phyloP scores from a whole-genome alignment of 1,284 basidiomycete species.

The Fomitopsis pinicola region DNA sequence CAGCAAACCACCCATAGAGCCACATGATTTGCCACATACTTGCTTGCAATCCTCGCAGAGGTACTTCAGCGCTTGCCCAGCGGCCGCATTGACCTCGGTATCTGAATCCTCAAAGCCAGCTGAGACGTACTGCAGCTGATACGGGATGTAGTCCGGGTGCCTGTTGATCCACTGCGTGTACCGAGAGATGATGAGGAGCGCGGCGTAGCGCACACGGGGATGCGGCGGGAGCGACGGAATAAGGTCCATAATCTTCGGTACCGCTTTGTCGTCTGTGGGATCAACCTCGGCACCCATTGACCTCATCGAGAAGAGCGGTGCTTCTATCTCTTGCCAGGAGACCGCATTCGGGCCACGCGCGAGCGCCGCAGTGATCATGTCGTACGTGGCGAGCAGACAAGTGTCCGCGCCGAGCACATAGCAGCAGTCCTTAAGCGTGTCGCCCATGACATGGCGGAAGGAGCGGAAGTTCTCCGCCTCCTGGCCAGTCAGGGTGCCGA shows the following conservation, averaged over 20 bases:
- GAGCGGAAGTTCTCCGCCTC: conserved; percentile 92
- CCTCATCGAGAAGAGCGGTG: conserved; percentile 95
- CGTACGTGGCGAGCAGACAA: conserved; percentile 81
- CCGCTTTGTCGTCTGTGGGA: conserved; percentile 75
- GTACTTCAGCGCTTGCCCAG: conserved; percentile 95
- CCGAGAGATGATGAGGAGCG: conserved; percentile 90
- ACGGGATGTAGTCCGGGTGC: conserved; percentile 86
- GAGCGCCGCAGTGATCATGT: conserved; percentile 76
- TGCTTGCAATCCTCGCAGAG: conserved; percentile 95
- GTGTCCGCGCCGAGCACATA: conserved; percentile 86
- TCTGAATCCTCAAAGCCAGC: conserved; percentile 85
- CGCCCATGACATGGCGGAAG: conserved; percentile 98
- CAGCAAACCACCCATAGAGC: conserved; percentile 3
- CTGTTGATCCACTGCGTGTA: conserved; percentile 97
- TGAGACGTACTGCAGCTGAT: conserved; percentile 89
- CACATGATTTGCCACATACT: conserved; percentile 36
- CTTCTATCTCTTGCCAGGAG: conserved; percentile 97
- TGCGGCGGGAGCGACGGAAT: conserved; percentile 89
- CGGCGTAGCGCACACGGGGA: conserved; percentile 92
- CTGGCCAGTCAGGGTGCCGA: conserved; percentile 65
- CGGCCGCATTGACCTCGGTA: conserved; percentile 85
- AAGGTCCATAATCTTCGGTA: conserved; percentile 94
- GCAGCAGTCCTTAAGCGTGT: conserved; percentile 99
- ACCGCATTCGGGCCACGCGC: conserved; percentile 44
- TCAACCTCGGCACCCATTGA: conserved; percentile 98